A percentile compares a stretch with the other conserved stretches of the same genome.
phyloP scores from a whole-genome alignment of 129 eudicot species.

The Deinandra increscens region DNA sequence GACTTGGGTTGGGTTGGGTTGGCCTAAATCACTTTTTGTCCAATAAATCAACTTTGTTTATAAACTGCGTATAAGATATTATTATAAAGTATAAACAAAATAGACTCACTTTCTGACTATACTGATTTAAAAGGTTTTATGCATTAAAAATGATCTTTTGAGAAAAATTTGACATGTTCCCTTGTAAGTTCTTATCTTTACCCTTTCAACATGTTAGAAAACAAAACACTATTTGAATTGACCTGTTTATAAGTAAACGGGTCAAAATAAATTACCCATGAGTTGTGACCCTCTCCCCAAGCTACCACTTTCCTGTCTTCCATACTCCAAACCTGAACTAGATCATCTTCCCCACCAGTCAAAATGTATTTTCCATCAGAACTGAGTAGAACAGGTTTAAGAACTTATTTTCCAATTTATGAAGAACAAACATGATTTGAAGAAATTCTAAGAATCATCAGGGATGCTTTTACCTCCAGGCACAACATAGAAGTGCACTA shows the following conservation, averaged over 20 bases:
- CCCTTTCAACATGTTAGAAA: background rate
- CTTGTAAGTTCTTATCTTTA: background rate
- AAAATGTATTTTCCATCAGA: conserved; percentile 80
- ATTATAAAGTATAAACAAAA: background rate
- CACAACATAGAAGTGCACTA: conserved; percentile 88
- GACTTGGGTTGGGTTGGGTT: background rate
- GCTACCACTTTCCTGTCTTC: conserved; percentile 88
- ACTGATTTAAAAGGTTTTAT: background rate
- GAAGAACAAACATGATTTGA: conserved; percentile 1
- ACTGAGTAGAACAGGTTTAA: conserved; percentile 36
- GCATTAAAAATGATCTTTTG: background rate
- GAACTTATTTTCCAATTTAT: background rate
- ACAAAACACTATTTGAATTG: background rate
- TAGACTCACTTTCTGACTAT: background rate
- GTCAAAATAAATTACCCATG: conserved; percentile 60
- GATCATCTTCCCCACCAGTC: conserved; percentile 94
- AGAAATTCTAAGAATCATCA: conserved; percentile 12
- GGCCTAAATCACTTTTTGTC: background rate
- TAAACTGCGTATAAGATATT: background rate
- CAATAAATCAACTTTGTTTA: background rate
- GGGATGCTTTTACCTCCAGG: conserved; percentile 69
- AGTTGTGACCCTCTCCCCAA: conserved; percentile 97
- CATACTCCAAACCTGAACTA: conserved; percentile 98
- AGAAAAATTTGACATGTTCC: background rate
- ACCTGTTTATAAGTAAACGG: background rate